phyloP scores from a whole-genome alignment of 805 yeast genomes.

The Cyberlindnera misumaiensis region DNA sequence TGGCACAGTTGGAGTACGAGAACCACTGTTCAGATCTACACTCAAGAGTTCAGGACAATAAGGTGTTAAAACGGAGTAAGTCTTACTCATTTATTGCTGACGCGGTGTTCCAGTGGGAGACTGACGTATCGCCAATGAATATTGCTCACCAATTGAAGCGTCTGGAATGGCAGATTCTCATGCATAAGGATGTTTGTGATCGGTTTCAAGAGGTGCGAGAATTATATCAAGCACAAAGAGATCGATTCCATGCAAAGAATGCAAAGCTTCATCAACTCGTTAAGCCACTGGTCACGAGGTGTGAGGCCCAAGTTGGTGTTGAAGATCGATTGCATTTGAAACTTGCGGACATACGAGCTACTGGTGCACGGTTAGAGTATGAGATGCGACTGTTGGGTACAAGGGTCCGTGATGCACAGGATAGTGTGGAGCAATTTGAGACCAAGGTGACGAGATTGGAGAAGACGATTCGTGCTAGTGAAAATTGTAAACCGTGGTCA shows the following conservation, averaged over 20 bases:
- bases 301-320: constrained; percentile 17
- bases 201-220: constrained; percentile 2
- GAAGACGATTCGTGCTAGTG: constrained; percentile 3
- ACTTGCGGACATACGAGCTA: constrained; percentile 43
- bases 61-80: constrained; percentile 24
- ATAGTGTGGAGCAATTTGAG: constrained; percentile 42
- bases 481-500: not conserved
- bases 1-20: constrained; percentile 21
- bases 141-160: constrained; percentile 10
- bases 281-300: constrained; percentile 15
- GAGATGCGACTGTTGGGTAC: constrained; percentile 53
- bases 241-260: constrained; percentile 1
- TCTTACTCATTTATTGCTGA: constrained; percentile 31
- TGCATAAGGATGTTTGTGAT: not conserved
- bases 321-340: constrained; percentile 31
- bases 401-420: constrained; percentile 63
- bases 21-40: constrained; percentile 15
- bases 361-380: constrained; percentile 56
- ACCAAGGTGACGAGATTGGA: constrained; percentile 31
- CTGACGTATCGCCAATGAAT: constrained; percentile 6
- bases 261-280: constrained; percentile 10
- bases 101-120: constrained; percentile 8
- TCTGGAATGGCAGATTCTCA: constrained; percentile 3
- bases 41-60: constrained; percentile 1
- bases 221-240: constrained; percentile 1